These are phyloP conservation scores for Neurospora tetrasperma DNA, from an alignment of 495 filamentous ascomycete genomes.

Conservation along the genomic window DNA sequence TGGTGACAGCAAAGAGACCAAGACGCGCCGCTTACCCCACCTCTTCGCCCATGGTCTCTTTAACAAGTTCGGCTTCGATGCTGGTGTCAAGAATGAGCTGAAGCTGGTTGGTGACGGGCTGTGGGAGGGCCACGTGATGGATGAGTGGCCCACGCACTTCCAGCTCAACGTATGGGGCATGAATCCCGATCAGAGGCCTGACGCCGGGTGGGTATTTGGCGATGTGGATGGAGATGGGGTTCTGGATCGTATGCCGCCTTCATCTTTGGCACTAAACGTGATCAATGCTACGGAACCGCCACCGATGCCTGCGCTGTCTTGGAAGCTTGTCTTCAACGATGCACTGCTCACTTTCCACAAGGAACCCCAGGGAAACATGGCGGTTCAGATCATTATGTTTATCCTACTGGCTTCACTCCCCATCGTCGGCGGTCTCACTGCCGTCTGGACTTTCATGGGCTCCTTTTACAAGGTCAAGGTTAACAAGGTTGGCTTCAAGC, in stretches of 20 bases:
- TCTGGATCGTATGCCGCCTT: constrained; percentile 51
- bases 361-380: constrained; percentile 44
- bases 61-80: constrained; percentile 57
- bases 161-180: constrained; percentile 58
- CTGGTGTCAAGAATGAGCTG: constrained; percentile 45
- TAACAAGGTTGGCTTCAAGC: constrained; percentile 51
- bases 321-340: constrained; percentile 47
- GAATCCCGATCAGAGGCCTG: constrained; percentile 50
- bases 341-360: constrained; percentile 34
- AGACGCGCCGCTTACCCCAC: constrained; percentile 52
- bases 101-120: constrained; percentile 39
- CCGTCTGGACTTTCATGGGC: constrained; percentile 51
- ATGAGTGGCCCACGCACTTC: constrained; percentile 51
- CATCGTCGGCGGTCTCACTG: constrained; percentile 42
- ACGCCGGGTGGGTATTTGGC: constrained; percentile 47
- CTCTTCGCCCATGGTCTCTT: constrained; percentile 54
- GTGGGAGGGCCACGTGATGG: constrained; percentile 52
- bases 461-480: constrained; percentile 51
- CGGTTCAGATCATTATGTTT: constrained; percentile 47
- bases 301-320: constrained; percentile 44
- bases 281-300: constrained; percentile 50
- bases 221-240: constrained; percentile 51
- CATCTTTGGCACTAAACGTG: constrained; percentile 38
- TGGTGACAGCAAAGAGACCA: constrained; percentile 38
- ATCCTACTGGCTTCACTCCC: constrained; percentile 37